phyloP scores from a whole-genome alignment of 805 yeast species.

The Vanderwaltozyma verrucispora region DNA sequence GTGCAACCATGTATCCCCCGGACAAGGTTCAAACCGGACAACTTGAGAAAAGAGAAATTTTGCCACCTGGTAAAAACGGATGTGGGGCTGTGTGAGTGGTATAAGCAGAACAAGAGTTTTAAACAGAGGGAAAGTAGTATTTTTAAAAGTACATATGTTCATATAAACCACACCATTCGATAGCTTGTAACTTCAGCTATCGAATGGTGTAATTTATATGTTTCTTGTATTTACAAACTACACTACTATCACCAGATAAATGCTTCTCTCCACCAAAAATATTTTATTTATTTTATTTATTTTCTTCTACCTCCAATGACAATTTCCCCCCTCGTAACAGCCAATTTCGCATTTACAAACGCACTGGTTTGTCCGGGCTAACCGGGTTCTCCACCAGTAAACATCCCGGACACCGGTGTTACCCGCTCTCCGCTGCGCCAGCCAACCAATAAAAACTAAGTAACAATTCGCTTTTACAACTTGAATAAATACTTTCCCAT shows the following conservation, averaged over 20 bases:
- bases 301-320: neutral
- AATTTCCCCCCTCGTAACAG: neutral
- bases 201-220: too few species aligned
- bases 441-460: constrained; percentile 15
- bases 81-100: too few species aligned
- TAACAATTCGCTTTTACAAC: neutral
- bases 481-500: too few species aligned
- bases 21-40: too few species aligned
- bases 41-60: too few species aligned
- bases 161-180: constrained; percentile 1
- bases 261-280: too few species aligned
- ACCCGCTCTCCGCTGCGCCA: constrained; percentile 5
- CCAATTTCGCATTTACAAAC: too few species aligned
- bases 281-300: too few species aligned
- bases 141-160: neutral
- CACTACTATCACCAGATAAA: too few species aligned
- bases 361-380: neutral
- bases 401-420: neutral
- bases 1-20: too few species aligned
- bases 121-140: neutral
- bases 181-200: neutral
- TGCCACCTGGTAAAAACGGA: too few species aligned
- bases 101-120: neutral
- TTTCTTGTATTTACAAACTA: too few species aligned
- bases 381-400: neutral